phyloP scores from a whole-genome alignment of 2,329 filamentous ascomycete genomes.

The Curvularia spicifera region DNA sequence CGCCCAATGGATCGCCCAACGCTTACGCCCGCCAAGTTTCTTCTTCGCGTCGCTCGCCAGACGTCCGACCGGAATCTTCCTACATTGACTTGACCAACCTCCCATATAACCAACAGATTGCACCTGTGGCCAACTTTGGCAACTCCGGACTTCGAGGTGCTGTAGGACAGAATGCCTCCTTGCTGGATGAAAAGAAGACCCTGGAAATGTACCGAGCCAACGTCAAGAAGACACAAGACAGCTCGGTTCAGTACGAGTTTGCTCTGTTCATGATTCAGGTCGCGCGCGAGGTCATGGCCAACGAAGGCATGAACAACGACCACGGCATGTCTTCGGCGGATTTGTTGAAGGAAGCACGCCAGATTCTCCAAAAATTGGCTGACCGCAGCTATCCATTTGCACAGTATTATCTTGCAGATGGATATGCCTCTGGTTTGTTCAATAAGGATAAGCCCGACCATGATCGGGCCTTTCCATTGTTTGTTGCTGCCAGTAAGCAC shows the following conservation, averaged over 20 bases:
- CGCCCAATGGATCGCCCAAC: slow-evolving; percentile 50
- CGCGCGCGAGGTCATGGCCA: slow-evolving; percentile 71
- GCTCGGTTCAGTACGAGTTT: slow-evolving; percentile 92
- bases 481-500: slow-evolving; percentile 92
- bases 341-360: slow-evolving; percentile 87
- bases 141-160: slow-evolving; percentile 79
- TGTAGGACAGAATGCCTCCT: slow-evolving; percentile 87
- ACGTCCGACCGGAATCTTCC: slow-evolving; percentile 64
- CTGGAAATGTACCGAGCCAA: slow-evolving; percentile 97
- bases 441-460: slow-evolving; percentile 93
- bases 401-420: slow-evolving; percentile 96
- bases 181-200: slow-evolving; percentile 90
- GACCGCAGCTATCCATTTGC: slow-evolving; percentile 94
- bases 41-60: slow-evolving; percentile 62
- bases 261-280: slow-evolving; percentile 92
- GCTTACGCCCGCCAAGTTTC: slow-evolving; percentile 58
- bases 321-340: slow-evolving; percentile 57
- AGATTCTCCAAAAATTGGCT: slow-evolving; percentile 83
- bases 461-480: slow-evolving; percentile 88
- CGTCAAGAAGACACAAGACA: slow-evolving; percentile 94
- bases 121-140: slow-evolving; percentile 69
- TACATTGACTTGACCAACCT: slow-evolving; percentile 68
- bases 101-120: slow-evolving; percentile 82
- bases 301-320: slow-evolving; percentile 36
- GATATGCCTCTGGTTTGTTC: slow-evolving; percentile 91